Percentiles rank a stretch among this genome's conserved stretches.
These are phyloP conservation scores for Penicillium sp. DNA, from an alignment of 2,329 filamentous ascomycete species.

Conservation along the genomic window DNA sequence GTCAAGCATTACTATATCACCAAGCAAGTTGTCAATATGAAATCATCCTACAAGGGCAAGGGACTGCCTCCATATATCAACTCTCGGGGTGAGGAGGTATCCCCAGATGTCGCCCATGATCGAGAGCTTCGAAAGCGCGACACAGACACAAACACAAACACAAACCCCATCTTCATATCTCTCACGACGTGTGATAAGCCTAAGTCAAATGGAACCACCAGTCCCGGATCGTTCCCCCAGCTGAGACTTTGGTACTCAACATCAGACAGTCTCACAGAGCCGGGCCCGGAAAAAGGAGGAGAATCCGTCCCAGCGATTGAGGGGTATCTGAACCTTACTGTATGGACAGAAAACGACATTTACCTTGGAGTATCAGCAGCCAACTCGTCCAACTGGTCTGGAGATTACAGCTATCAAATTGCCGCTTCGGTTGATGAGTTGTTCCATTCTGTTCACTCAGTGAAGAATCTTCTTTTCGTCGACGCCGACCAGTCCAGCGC, in stretches of 20 bases:
- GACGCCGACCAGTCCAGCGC: constrained; percentile 82
- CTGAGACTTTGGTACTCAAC: constrained; percentile 78
- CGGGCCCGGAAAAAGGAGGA: constrained; percentile 63
- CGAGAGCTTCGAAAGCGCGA: constrained; percentile 23
- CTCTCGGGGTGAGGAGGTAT: constrained; percentile 29
- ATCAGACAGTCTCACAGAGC: constrained; percentile 64
- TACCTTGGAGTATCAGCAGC: constrained; percentile 79
- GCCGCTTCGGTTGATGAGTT: constrained; percentile 79
- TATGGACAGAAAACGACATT: constrained; percentile 68
- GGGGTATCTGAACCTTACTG: constrained; percentile 70
- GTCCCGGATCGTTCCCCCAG: constrained; percentile 63
- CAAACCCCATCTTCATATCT: constrained; percentile 72
- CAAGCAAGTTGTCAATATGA: constrained; percentile 57
- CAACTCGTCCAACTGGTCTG: constrained; percentile 64
- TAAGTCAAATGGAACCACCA: constrained; percentile 52
- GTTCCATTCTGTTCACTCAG: constrained; percentile 65
- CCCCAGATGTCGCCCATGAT: background rate
- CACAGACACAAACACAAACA: no score
- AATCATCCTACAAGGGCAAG: constrained; percentile 39
- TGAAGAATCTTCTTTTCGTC: constrained; percentile 66
- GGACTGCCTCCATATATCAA: constrained; percentile 36
- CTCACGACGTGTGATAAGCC: constrained; percentile 87
- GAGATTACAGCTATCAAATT: constrained; percentile 78
- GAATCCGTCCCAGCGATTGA: constrained; percentile 60
- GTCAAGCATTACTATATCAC: constrained; percentile 69